Evolutionary conservation across 169 alveolate genomes (phyloP).

Genomic region (Plasmodium fragile): DNA sequence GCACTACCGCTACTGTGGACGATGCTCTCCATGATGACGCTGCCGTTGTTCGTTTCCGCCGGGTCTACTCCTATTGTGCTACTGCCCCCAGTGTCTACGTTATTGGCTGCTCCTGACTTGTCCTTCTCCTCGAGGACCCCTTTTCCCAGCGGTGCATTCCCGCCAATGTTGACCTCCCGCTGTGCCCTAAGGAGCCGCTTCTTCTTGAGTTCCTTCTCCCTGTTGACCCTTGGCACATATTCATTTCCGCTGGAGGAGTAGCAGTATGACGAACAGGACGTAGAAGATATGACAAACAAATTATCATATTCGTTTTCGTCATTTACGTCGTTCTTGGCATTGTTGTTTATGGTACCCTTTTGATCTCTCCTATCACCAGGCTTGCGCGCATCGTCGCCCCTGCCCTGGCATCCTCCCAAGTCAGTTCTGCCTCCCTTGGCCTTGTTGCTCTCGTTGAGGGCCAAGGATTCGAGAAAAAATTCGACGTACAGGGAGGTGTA

Average conservation of each 20-base stretch:
- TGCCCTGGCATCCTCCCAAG: neutral
- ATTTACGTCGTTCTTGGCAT: conserved; percentile 11
- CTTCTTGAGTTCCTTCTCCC: conserved; percentile 1
- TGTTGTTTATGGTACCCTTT: neutral
- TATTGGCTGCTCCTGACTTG: neutral
- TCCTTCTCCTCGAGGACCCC: neutral
- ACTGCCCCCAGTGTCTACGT: neutral
- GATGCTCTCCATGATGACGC: neutral
- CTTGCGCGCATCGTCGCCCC: neutral
- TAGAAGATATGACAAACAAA: conserved; percentile 68
- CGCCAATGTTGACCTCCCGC: neutral
- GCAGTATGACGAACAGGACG: conserved; percentile 68
- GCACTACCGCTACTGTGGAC: neutral
- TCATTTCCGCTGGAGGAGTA: conserved; percentile 65
- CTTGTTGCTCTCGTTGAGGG: conserved; percentile 24
- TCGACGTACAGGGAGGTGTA: conserved; percentile 59
- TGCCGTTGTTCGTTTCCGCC: neutral
- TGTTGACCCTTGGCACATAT: neutral
- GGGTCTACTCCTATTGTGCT: neutral
- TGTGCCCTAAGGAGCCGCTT: neutral
- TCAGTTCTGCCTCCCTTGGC: conserved; percentile 24
- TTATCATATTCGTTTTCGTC: conserved; percentile 42
- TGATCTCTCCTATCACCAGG: neutral
- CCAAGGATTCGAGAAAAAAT: conserved; percentile 41
- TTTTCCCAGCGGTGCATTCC: neutral